Percentiles rank a stretch among this genome's conserved stretches.
Evolutionary conservation across 2,329 filamentous ascomycete species (phyloP).

Genomic region (Aspergillus sp.): DNA sequence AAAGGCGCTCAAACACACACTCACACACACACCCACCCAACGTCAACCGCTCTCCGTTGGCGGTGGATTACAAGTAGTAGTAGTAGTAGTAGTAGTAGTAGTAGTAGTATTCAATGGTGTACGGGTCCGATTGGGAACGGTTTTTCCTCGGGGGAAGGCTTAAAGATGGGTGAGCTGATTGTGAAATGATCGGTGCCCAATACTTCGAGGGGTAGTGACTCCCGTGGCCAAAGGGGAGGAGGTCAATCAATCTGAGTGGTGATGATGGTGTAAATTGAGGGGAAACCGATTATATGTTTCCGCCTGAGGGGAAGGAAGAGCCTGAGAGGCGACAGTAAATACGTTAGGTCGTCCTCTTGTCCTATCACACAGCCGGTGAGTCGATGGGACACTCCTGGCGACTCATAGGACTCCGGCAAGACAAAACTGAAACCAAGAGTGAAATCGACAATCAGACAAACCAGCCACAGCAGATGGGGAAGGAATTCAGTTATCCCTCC

Average conservation of each 20-base stretch:
- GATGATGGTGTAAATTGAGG: not conserved
- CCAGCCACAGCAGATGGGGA: conserved; percentile 1
- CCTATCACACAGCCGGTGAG: not conserved
- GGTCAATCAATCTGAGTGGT: not conserved
- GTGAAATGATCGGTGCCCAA: conserved; percentile 23
- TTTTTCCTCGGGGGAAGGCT: conserved; percentile 8
- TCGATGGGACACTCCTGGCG: not conserved
- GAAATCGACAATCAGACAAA: not conserved
- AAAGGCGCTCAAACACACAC: conserved; percentile 3
- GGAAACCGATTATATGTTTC: not conserved
- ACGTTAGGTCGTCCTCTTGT: not conserved
- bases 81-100: not conserved
- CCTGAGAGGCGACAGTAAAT: not conserved
- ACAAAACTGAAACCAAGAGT: not conserved
- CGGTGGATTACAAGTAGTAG: not conserved
- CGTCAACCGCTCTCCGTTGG: conserved; percentile 3
- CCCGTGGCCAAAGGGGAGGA: conserved; percentile 1
- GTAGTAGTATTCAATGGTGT: not conserved
- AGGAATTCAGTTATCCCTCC: not conserved
- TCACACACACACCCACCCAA: not conserved
- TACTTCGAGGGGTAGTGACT: conserved; percentile 10
- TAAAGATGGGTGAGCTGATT: conserved; percentile 4
- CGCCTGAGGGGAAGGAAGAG: not conserved
- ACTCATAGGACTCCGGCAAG: not conserved
- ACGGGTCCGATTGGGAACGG: conserved; percentile 8